Evolutionary conservation across 768 basidiomycete species (phyloP).

Genomic region (Lentinus brumalis): DNA sequence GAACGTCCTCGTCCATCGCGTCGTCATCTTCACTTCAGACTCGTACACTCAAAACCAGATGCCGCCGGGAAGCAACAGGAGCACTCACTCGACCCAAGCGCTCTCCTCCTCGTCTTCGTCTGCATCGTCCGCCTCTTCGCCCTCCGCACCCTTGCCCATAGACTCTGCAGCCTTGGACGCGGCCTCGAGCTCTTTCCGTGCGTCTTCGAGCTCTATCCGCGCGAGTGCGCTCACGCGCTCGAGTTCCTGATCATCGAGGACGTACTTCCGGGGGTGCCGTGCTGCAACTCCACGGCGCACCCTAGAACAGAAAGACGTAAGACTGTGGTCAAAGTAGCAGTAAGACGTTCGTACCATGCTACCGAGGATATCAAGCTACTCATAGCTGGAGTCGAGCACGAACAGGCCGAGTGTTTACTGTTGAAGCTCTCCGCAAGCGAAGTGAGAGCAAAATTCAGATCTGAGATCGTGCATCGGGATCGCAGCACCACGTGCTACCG

Average conservation of each 20-base stretch:
- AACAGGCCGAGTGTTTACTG: too few species aligned
- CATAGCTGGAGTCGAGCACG: constrained; percentile 42
- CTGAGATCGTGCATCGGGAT: constrained; percentile 4
- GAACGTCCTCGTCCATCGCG: constrained; percentile 57
- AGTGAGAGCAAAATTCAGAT: constrained; percentile 10
- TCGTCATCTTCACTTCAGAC: constrained; percentile 49
- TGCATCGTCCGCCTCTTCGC: constrained; percentile 62
- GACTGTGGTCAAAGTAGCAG: too few species aligned
- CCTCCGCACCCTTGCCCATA: constrained; percentile 70
- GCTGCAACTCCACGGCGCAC: constrained; percentile 78
- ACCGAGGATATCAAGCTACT: constrained; percentile 76
- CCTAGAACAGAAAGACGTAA: constrained; percentile 38
- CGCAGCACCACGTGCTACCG: constrained; percentile 36
- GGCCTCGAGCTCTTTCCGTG: constrained; percentile 78
- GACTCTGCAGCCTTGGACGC: constrained; percentile 75
- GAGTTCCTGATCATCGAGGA: constrained; percentile 88
- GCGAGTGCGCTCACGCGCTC: constrained; percentile 88
- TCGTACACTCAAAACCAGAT: constrained; percentile 21
- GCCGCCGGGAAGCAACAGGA: neutral
- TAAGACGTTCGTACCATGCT: constrained; percentile 45
- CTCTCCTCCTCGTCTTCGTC: constrained; percentile 51
- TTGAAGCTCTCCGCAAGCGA: constrained; percentile 34
- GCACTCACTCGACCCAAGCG: constrained; percentile 88
- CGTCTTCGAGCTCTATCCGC: constrained; percentile 87
- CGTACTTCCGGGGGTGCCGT: constrained; percentile 81